Evolutionary conservation across 2,329 filamentous ascomycete genomes (phyloP), one percentile per base, ranked within the genome.

Genomic region (Xylaria sp.): DNA sequence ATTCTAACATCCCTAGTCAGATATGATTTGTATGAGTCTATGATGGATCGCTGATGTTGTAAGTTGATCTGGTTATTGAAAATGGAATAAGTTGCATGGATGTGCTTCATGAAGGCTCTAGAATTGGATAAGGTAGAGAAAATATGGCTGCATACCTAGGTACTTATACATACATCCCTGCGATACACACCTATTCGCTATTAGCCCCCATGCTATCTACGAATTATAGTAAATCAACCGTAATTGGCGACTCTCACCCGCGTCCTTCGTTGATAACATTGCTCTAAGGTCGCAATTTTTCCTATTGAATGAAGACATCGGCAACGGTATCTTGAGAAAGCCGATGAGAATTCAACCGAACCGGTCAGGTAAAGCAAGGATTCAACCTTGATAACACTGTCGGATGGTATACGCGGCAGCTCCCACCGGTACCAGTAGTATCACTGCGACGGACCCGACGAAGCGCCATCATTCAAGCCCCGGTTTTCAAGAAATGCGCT

Each of bases 361-460:
- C n/a, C 28, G n/a, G 28, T 48, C 9, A 11, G 7, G 46, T 28
- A 13, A 15, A 15, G 6, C 31, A 20, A 20, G 15, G 17, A 15
- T 53, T 33, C 28, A 5, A 56, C 31, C 15, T 56, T 6, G 4
- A 23, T 38, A 10, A 10, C 28, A 53, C 51, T 36, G 31, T 54
- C 28, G 17, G 33, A 54, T 54, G n/a, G 17, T 54, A 38, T 53
- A 28, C 26, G 49, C 3, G 17, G 15, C 28, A 53, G 31, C 26
- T 6, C 6, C 15, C 15, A 11, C 49, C 31, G 11, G 51, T 38
- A 56, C 51, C 54, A 40, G 31, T 13, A 15, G n/a, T 36, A 33
- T 7, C 51, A 23, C 23, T 53, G 51, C 54, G 20, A 42, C 36
- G 54, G 54, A 36, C 20, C 54, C 36, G 33, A 57, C 54, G 13